phyloP scores from a whole-genome alignment of 345 rosid genomes.

The Adansonia digitata region DNA sequence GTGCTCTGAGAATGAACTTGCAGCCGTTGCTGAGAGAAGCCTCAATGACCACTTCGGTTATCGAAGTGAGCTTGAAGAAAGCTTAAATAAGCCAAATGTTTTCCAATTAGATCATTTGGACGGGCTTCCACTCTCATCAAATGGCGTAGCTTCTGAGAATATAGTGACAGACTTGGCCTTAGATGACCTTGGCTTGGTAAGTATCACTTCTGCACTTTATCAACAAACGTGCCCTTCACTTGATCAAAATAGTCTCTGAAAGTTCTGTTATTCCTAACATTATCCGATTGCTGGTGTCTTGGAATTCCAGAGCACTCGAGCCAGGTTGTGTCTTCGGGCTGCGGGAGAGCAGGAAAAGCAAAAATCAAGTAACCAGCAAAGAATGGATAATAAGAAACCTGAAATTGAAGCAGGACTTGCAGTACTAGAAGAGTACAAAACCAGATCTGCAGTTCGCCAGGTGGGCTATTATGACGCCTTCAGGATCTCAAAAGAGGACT shows the following conservation, averaged over 20 bases:
- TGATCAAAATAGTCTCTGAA: not conserved
- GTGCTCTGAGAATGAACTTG: slow-evolving; percentile 27
- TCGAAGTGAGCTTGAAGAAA: slow-evolving; percentile 22
- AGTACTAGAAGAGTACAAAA: not conserved
- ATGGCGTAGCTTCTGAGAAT: slow-evolving; percentile 14
- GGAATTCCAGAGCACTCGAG: not conserved
- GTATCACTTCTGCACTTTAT: not conserved
- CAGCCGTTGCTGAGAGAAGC: slow-evolving; percentile 32
- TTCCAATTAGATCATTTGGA: slow-evolving; percentile 29
- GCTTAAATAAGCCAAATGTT: slow-evolving; percentile 26
- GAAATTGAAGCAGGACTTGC: not conserved
- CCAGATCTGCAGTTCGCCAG: not conserved
- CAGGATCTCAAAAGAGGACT: not conserved
- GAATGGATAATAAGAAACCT: not conserved
- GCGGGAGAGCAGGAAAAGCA: slow-evolving; percentile 21
- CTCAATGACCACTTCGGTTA: slow-evolving; percentile 44
- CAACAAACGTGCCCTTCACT: not conserved
- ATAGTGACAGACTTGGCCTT: slow-evolving; percentile 18
- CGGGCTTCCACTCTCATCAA: slow-evolving; percentile 30
- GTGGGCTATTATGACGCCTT: slow-evolving; percentile 1
- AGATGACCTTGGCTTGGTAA: slow-evolving; percentile 70
- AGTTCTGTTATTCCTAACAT: not conserved
- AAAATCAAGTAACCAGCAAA: not conserved
- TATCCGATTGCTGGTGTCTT: not conserved
- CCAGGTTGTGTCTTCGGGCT: not conserved